Evolutionary conservation across 441 rosid species (phyloP).

Genomic region (Gossypium gossypioides): DNA sequence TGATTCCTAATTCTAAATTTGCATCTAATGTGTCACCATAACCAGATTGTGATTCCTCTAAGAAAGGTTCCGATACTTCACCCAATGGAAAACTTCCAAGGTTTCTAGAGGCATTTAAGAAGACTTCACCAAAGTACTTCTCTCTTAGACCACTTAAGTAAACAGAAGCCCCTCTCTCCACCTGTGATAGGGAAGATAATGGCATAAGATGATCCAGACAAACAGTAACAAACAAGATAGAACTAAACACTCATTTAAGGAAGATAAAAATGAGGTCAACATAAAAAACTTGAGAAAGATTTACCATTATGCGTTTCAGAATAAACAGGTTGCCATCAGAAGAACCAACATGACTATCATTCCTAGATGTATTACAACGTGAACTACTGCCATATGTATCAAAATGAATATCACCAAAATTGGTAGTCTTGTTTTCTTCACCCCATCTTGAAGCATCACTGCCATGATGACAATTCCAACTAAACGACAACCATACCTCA

Average conservation of each 20-base stretch:
- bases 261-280: background rate
- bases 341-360: conserved; percentile 34
- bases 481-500: conserved; percentile 92
- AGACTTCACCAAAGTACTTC: conserved; percentile 88
- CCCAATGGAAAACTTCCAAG: conserved; percentile 35
- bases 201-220: background rate
- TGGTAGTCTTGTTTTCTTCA: conserved; percentile 30
- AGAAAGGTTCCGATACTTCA: conserved; percentile 25
- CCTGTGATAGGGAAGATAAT: conserved; percentile 38
- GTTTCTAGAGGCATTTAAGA: conserved; percentile 58
- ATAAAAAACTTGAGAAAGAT: background rate
- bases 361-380: conserved; percentile 25
- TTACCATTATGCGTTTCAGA: conserved; percentile 93
- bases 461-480: conserved; percentile 66
- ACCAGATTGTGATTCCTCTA: conserved; percentile 27
- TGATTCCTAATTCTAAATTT: conserved; percentile 24
- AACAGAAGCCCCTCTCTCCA: conserved; percentile 75
- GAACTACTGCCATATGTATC: conserved; percentile 26
- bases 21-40: conserved; percentile 18
- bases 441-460: conserved; percentile 36
- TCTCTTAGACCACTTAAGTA: conserved; percentile 87
- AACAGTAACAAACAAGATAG: background rate
- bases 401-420: conserved; percentile 25
- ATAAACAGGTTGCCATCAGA: conserved; percentile 47
- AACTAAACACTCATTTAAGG: background rate